Conservation (phyloP, 306 rosid genomes). For the Delonix regia region DNA sequence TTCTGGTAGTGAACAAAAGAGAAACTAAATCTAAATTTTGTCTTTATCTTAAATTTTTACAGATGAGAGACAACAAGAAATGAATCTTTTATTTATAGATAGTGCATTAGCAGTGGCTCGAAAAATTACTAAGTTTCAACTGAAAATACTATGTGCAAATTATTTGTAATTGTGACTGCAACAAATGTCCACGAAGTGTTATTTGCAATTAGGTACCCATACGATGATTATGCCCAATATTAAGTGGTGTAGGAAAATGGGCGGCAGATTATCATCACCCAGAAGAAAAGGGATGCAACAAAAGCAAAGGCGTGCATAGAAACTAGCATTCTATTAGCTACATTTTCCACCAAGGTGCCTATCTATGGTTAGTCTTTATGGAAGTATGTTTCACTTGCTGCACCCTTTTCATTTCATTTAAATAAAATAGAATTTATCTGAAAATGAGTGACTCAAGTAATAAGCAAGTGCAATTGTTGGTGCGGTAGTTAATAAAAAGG, state of each 20-base stretch:
- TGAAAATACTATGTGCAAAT: too few species aligned
- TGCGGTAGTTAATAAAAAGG: neutral
- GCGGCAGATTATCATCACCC: slow-evolving; percentile 8
- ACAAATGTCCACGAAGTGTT: too few species aligned
- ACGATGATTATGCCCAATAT: neutral
- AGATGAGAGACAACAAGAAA: too few species aligned
- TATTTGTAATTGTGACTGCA: too few species aligned
- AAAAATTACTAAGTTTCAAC: too few species aligned
- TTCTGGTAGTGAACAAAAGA: too few species aligned
- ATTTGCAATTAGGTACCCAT: too few species aligned
- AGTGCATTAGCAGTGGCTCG: too few species aligned
- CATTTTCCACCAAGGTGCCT: neutral
- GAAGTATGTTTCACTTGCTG: neutral
- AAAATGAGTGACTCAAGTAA: too few species aligned
- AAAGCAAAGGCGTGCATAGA: neutral
- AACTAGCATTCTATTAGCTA: neutral
- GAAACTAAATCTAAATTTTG: too few species aligned
- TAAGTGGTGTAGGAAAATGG: slow-evolving; percentile 23
- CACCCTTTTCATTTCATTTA: neutral
- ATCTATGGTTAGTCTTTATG: neutral
- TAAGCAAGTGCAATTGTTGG: neutral
- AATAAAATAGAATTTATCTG: neutral
- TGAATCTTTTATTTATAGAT: too few species aligned
- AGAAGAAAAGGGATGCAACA: neutral
- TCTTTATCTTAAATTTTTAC: too few species aligned